A percentile compares a stretch with the other conserved stretches of the same genome.
phyloP scores from a whole-genome alignment of 345 rosid species.

The Brassica juncea region DNA sequence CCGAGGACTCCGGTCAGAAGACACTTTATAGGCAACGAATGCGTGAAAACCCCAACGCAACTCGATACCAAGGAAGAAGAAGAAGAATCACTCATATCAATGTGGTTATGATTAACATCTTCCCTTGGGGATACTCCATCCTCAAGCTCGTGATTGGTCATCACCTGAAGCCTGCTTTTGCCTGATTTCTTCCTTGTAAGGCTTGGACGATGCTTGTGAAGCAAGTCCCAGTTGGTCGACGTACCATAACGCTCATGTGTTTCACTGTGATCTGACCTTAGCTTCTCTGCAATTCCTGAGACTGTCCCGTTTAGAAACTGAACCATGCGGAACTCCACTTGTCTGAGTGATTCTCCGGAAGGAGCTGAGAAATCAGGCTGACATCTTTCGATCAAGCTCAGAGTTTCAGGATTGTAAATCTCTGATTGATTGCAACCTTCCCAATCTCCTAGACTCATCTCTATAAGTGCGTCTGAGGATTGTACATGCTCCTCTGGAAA shows the following conservation, averaged over 20 bases:
- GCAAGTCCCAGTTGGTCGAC: slow-evolving; percentile 57
- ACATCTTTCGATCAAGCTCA: slow-evolving; percentile 62
- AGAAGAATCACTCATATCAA: slow-evolving; percentile 53
- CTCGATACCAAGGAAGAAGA: slow-evolving; percentile 50
- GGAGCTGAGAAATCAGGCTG: slow-evolving; percentile 95
- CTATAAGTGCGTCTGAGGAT: slow-evolving; percentile 64
- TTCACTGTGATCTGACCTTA: slow-evolving; percentile 56
- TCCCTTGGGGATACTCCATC: slow-evolving; percentile 66
- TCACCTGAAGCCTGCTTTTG: slow-evolving; percentile 84
- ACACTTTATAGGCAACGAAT: slow-evolving; percentile 81
- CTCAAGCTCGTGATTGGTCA: slow-evolving; percentile 72
- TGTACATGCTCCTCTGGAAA: slow-evolving; percentile 69
- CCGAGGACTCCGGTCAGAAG: slow-evolving; percentile 81
- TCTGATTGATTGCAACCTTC: slow-evolving; percentile 73
- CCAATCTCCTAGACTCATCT: slow-evolving; percentile 87
- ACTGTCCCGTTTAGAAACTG: slow-evolving; percentile 74
- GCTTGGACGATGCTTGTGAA: slow-evolving; percentile 65
- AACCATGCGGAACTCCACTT: slow-evolving; percentile 86
- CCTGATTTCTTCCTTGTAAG: slow-evolving; percentile 77
- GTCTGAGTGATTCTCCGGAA: slow-evolving; percentile 89
- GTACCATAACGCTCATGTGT: slow-evolving; percentile 51
- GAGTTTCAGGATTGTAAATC: slow-evolving; percentile 60
- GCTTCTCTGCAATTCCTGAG: slow-evolving; percentile 61
- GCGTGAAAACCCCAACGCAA: slow-evolving; percentile 77
- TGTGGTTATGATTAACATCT: slow-evolving; percentile 49